phyloP scores from a whole-genome alignment of 345 rosid species.

The Hibiscus mutabilis region DNA sequence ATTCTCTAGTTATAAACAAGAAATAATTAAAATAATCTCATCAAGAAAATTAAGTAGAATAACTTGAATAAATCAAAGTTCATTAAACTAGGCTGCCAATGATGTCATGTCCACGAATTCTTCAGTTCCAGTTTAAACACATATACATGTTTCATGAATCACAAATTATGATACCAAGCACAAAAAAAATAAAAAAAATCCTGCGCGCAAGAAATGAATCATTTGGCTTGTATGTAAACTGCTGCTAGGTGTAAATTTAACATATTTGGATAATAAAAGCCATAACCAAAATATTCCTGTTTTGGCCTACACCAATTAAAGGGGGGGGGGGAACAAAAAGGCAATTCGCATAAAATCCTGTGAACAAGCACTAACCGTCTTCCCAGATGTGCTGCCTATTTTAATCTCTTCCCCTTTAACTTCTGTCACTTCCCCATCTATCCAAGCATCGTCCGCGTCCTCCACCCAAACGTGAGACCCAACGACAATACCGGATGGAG shows the following conservation, averaged over 20 bases:
- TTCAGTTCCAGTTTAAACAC: background rate
- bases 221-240: background rate
- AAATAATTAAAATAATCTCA: background rate
- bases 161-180: background rate
- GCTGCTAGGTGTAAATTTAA: background rate
- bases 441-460: slow-evolving; percentile 76
- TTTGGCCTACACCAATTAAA: background rate
- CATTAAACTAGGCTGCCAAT: background rate
- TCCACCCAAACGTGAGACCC: slow-evolving; percentile 91
- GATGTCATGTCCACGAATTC: background rate
- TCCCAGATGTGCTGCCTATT: slow-evolving; percentile 53
- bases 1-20: background rate
- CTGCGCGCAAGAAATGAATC: background rate
- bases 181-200: background rate
- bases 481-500: slow-evolving; percentile 38
- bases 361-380: slow-evolving; percentile 43
- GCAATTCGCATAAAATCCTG: background rate
- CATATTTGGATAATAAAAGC: background rate
- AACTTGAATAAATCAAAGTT: background rate
- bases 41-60: background rate
- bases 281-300: background rate
- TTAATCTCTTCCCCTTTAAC: slow-evolving; percentile 47
- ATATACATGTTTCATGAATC: background rate
- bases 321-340: background rate
- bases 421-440: slow-evolving; percentile 79